Percentiles rank a stretch among this genome's conserved stretches.
Conservation (phyloP, 176 grass and related monocot genomes). For the Pontederia crassipes region DNA sequence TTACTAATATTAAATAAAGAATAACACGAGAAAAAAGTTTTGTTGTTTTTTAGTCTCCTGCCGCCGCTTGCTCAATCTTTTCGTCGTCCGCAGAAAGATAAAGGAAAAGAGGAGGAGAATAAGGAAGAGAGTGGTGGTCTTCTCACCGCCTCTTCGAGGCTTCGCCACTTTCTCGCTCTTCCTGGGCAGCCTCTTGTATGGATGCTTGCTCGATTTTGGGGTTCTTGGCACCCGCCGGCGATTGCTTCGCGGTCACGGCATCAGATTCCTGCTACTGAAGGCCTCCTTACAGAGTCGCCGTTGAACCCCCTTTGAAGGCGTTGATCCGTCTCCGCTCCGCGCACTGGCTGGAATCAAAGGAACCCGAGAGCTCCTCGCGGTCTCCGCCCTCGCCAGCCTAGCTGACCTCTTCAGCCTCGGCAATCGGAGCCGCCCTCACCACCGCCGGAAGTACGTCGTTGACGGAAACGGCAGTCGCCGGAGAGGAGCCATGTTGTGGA, state of each 20-base stretch:
- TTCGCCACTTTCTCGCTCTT: too few species aligned
- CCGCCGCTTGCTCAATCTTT: too few species aligned
- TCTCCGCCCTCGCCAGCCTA: background rate
- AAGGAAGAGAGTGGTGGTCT: background rate
- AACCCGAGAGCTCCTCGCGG: background rate
- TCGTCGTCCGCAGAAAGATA: background rate
- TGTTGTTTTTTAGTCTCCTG: too few species aligned
- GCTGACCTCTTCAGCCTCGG: constrained; percentile 9
- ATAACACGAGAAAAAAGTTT: too few species aligned
- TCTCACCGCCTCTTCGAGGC: background rate
- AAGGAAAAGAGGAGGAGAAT: background rate
- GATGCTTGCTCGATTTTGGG: background rate
- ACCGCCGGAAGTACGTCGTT: background rate
- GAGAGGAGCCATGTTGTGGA: constrained; percentile 7
- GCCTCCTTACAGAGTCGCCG: background rate
- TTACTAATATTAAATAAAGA: too few species aligned
- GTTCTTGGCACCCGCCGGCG: background rate
- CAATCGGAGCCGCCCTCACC: background rate
- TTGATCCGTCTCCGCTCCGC: too few species aligned
- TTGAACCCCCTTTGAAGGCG: too few species aligned
- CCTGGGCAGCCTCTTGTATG: background rate
- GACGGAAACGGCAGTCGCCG: background rate
- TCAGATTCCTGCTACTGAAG: background rate
- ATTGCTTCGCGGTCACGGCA: background rate
- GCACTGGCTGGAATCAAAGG: background rate